Conservation (phyloP, 805 yeast genomes). For the Ascoidea rubescens region DNA sequence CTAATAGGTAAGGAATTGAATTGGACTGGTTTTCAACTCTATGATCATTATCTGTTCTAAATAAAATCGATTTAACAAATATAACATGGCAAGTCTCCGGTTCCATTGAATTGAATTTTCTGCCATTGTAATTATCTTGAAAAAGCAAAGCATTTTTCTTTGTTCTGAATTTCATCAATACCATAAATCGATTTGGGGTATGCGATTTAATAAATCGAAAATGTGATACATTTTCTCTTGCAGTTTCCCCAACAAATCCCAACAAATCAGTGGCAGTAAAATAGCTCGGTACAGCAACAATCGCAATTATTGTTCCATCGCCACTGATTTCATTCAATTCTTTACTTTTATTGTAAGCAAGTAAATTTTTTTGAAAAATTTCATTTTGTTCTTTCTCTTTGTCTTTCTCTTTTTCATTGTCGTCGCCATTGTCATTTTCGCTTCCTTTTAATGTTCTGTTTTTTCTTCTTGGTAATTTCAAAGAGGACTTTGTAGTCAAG, state of each 20-base stretch:
- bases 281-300: slow-evolving; percentile 78
- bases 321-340: slow-evolving; percentile 21
- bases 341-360: too few relatives aligned
- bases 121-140: slow-evolving; percentile 54
- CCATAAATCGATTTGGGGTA: slow-evolving; percentile 58
- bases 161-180: slow-evolving; percentile 57
- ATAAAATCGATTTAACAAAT: slow-evolving; percentile 44
- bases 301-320: slow-evolving; percentile 59
- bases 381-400: background rate
- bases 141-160: slow-evolving; percentile 45
- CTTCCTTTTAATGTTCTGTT: background rate
- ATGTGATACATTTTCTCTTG: slow-evolving; percentile 45
- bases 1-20: slow-evolving; percentile 48
- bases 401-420: slow-evolving; percentile 9
- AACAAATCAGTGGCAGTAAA: slow-evolving; percentile 74
- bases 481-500: background rate
- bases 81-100: slow-evolving; percentile 76
- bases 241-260: slow-evolving; percentile 62
- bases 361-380: too few relatives aligned
- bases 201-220: slow-evolving; percentile 58
- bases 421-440: background rate
- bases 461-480: background rate
- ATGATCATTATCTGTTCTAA: slow-evolving; percentile 18
- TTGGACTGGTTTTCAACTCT: slow-evolving; percentile 14
- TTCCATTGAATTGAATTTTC: slow-evolving; percentile 73